A percentile compares a stretch with the other conserved stretches of the same genome.
phyloP scores from a whole-genome alignment of 2,329 filamentous ascomycete species.

The Fusarium dlaminii region DNA sequence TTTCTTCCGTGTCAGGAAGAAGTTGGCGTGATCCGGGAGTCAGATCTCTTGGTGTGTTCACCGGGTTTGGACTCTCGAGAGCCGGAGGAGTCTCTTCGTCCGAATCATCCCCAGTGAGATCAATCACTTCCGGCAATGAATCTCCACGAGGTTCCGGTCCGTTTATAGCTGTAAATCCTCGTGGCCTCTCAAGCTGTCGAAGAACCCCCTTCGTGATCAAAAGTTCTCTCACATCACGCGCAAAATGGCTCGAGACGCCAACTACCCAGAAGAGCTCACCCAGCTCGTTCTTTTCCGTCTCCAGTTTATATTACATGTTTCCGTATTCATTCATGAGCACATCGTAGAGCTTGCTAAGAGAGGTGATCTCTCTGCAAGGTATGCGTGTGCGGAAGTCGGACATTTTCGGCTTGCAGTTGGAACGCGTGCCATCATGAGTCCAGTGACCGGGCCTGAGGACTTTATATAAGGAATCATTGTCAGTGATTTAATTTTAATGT shows the following conservation, averaged over 20 bases:
- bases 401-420: not conserved
- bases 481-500: not conserved
- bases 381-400: not conserved
- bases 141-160: fast-evolving
- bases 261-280: not conserved
- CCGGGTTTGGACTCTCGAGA: too few species aligned
- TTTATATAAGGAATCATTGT: not conserved
- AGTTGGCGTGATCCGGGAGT: fast-evolving
- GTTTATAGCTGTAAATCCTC: not conserved
- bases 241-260: not conserved
- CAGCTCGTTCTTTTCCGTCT: not conserved
- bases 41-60: too few species aligned
- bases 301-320: not conserved
- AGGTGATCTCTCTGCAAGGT: not conserved
- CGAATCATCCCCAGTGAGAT: not conserved
- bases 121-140: not conserved
- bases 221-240: not conserved
- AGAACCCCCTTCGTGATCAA: not conserved
- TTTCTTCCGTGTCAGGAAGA: not conserved
- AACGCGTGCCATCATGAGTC: not conserved
- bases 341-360: not conserved
- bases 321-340: not conserved
- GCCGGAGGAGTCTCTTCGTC: not conserved
- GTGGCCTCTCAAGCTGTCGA: not conserved
- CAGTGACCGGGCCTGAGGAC: not conserved